Conservation (phyloP, 164 flowering plant genomes). For the Stephania japonica region DNA sequence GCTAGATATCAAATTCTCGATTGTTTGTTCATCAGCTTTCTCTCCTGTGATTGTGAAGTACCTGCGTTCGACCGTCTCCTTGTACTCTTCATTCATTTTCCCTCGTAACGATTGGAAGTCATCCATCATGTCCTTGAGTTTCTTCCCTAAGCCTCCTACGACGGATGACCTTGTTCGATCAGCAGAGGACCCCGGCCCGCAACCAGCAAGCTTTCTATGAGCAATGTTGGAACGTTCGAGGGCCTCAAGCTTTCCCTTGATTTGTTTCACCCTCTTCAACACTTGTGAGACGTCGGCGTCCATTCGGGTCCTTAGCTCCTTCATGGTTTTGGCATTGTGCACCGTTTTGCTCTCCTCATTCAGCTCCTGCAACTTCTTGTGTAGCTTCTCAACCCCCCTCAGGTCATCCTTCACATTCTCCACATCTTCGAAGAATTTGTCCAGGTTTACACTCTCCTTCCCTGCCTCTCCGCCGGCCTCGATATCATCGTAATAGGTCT, state of each 20-base stretch:
- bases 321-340: constrained; percentile 29
- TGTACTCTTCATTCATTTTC: constrained; percentile 20
- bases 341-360: constrained; percentile 28
- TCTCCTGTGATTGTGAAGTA: constrained; percentile 31
- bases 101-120: constrained; percentile 24
- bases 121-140: constrained; percentile 33
- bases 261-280: constrained; percentile 17
- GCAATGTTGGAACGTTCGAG: constrained; percentile 27
- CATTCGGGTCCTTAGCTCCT: constrained; percentile 22
- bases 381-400: constrained; percentile 19
- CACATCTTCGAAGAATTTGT: constrained; percentile 30
- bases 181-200: constrained; percentile 29
- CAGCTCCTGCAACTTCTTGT: constrained; percentile 20
- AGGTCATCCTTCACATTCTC: constrained; percentile 31
- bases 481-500: constrained; percentile 18
- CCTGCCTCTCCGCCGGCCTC: constrained; percentile 12
- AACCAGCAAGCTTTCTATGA: constrained; percentile 25
- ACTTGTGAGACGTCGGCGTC: constrained; percentile 26
- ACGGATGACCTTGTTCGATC: constrained; percentile 33
- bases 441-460: constrained; percentile 25
- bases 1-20: constrained; percentile 27
- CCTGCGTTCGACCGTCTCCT: constrained; percentile 33
- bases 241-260: constrained; percentile 27
- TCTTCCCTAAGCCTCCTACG: constrained; percentile 27
- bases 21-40: constrained; percentile 21